Evolutionary conservation across 164 flowering plant species (phyloP), one percentile per base, ranked within the genome.

Genomic region (Cinnamomum chago): DNA sequence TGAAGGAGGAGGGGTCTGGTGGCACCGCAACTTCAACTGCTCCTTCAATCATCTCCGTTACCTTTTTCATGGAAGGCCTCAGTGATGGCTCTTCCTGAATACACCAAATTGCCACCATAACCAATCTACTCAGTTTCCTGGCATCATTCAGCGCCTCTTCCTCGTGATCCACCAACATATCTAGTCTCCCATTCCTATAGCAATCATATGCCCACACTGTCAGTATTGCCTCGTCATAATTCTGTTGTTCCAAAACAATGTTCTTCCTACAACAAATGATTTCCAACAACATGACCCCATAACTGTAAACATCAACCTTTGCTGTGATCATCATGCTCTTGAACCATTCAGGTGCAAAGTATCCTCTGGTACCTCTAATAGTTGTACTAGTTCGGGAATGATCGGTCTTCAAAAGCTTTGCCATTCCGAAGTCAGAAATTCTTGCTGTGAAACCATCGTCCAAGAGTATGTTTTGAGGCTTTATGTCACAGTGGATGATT

Each of bases 71-170:
- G 17, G 80, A 73, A 9, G 89, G 89, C 69, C 89, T 79, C 18
- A 77, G 35, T 22, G 76, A 74, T 6, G 86, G 84, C 17, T 84
- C 81, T 24, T 84, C 89, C 23, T 86, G 87, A 70, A 81, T 80
- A 66, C 87, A 86, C 86, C 87, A 86, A 3, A 84, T 10, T 3
- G 83, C 87, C 13, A 83, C 69, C 85, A 71, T 81, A 58, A 83
- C 83, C 58, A 81, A 70, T 74, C 73, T 81, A 62, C 76, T 82
- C 51, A 85, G 22, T 62, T 23, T 65, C 68, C 28, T 65, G 30
- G 27, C 28, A 25, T 80, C 77, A 64, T 68, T 12, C 23, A 50
- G 18, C 1, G 78, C 76, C 7, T 62, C 76, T 52, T 62, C 62
- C 7, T 77, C 82, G n/a, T 69, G 50, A 27, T 77, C 68, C 23